Base-by-base conservation (phyloP, 2,329 filamentous ascomycete genomes). In the Microdochium trichocladiopsis region DNA sequence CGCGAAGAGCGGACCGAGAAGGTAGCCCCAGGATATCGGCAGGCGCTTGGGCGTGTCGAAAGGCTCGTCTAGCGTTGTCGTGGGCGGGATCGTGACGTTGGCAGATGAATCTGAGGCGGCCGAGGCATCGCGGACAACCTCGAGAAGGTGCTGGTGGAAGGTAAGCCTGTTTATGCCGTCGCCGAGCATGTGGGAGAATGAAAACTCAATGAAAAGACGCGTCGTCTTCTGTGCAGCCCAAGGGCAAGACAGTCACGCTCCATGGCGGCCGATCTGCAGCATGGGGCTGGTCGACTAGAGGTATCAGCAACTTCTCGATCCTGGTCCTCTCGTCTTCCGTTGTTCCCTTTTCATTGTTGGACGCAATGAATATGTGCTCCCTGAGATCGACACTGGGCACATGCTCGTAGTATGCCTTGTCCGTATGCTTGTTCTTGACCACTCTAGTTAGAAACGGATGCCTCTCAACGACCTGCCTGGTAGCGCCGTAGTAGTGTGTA, bases 181-280 rank as follows among this genome's bases (percentile, higher is more conserved):
- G 24, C 51, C 51, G 2, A 52, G 51, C 12, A 45, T 37, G 23
- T 52, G 51, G 8, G 51, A 52, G 33, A 52, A 52, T 2, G 47
- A 41, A 21, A 52, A 50, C 2, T 31, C 51, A 18, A 50, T 47
- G 22, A 50, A 52, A 33, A 31, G 50, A 12, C 50, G 50, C 8
- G 14, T 25, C 23, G n/a, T 21, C 37, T 31, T 48, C n/a, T 24
- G 18, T n/a, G 18, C 16, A 28, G 8, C 9, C 1, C 24, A 52
- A 16, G 23, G 47, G 24, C 12, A 50, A 16, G 16, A 52, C 31
- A 14, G 24, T 37, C 18, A 50, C 24, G 18, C 25, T 52, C 51
- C 51, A 52, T 4, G 51, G 51, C 21, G 51, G 51, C 9, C n/a
- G 28, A 6, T 18, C 16, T 0, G 47, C 14, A 11, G 51, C 16